Evolutionary conservation across 2,329 filamentous ascomycete genomes (phyloP).

Genomic region (Aspergillus sp.): DNA sequence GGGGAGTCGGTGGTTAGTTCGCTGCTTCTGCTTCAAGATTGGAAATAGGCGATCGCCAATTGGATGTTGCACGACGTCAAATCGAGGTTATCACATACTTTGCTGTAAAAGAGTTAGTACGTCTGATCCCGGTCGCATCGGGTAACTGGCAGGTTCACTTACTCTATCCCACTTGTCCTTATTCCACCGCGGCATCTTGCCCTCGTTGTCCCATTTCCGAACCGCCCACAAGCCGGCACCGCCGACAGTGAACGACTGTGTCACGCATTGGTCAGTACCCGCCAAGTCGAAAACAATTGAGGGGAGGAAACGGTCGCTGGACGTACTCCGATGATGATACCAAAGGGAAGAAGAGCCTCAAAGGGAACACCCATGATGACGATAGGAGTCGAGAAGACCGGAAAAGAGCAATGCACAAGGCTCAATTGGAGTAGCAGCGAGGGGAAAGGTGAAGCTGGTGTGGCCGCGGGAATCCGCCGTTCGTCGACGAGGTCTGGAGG

Average conservation of each 20-base stretch:
- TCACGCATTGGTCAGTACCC: constrained; percentile 21
- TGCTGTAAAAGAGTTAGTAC: constrained; percentile 52
- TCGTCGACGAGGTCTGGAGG: constrained; percentile 32
- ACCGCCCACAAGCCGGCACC: constrained; percentile 60
- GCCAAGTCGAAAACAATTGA: constrained; percentile 7
- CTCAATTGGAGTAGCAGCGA: constrained; percentile 19
- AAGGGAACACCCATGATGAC: constrained; percentile 64
- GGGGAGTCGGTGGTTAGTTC: constrained; percentile 27
- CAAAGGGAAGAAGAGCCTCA: constrained; percentile 66
- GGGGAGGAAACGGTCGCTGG: constrained; percentile 15
- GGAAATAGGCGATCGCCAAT: not conserved
- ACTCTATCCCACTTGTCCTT: constrained; percentile 67
- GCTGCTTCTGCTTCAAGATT: not conserved
- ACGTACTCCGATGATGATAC: constrained; percentile 62
- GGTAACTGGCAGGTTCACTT: constrained; percentile 33
- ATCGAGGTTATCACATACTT: constrained; percentile 48
- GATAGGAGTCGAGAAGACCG: constrained; percentile 7
- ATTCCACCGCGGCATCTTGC: constrained; percentile 62
- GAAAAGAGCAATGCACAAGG: constrained; percentile 11
- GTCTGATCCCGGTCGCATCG: constrained; percentile 17
- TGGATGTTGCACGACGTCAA: not conserved
- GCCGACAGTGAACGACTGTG: constrained; percentile 64
- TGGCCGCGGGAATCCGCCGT: constrained; percentile 21
- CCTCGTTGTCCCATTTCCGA: constrained; percentile 63
- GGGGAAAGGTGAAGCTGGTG: constrained; percentile 14